Evolutionary conservation across 352 stramenopile species (phyloP).

Genomic region (Phytophthora sp.): DNA sequence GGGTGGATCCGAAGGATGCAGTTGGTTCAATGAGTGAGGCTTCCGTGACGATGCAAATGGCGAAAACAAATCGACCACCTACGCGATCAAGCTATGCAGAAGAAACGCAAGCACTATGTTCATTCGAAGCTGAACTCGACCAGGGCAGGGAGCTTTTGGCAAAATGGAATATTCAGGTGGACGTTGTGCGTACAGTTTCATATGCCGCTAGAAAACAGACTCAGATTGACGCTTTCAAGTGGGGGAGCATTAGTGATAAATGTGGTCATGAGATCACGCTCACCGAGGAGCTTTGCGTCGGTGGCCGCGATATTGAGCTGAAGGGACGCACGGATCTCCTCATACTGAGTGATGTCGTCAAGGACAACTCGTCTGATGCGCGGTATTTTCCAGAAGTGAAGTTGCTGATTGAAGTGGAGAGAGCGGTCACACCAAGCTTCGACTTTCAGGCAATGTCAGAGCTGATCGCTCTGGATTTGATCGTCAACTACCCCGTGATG

Average conservation of each 20-base stretch:
- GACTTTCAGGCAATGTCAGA: conserved; percentile 48
- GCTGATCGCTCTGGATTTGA: conserved; percentile 50
- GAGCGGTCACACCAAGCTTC: conserved; percentile 19
- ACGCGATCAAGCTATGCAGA: not conserved
- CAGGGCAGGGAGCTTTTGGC: no score
- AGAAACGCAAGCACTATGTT: not conserved
- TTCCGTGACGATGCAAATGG: not conserved
- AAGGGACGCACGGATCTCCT: conserved; percentile 46
- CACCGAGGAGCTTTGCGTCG: conserved; percentile 36
- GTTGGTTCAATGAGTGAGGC: no score
- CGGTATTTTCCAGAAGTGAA: conserved; percentile 35
- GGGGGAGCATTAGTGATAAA: no score
- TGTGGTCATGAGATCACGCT: not conserved
- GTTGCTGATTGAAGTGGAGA: conserved; percentile 59
- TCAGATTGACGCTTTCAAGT: not conserved
- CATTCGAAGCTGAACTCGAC: not conserved
- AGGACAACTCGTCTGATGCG: conserved; percentile 17
- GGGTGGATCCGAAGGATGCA: no score
- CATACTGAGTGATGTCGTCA: conserved; percentile 37
- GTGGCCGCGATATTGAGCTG: conserved; percentile 32
- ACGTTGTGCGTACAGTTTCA: no score
- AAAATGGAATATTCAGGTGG: no score
- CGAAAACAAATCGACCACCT: not conserved
- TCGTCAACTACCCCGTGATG: conserved; percentile 42
- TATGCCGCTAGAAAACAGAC: not conserved